Evolutionary conservation across 1,284 basidiomycete genomes (phyloP), one percentile per base, ranked within the genome.

Genomic region (Apiotrichum mycotoxinovorans): DNA sequence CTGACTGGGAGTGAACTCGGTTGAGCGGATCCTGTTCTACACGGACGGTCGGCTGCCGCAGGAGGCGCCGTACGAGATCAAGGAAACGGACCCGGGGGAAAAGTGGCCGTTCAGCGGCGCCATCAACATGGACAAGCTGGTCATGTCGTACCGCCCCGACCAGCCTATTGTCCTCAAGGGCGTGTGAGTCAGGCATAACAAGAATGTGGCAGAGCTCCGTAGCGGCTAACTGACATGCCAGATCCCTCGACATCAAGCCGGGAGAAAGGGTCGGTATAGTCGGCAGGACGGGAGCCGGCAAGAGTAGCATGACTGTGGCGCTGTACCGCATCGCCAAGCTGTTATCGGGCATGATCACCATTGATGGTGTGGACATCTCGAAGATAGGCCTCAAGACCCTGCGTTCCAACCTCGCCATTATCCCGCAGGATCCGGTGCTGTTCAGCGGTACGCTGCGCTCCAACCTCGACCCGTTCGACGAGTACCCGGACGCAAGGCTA

Each of bases 351-450:
- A 66, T 52, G 10, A 79, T 80, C 54, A 52, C 61, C 40, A 76
- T 81, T 53, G 79, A 77, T 54, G 73, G 66, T 15, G 58, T 82
- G 18, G 80, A 83, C 50, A 65, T 75, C 22, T 69, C 70, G 3
- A 70, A 76, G 48, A 72, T 84, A 11, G 83, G 82, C 0, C 67
- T 83, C 66, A 56, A 79, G 74, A 75, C 78, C 48, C 62, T 82
- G 11, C 71, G 81, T 49, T 71, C 72, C 15, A 68, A 69, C 20
- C 71, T 82, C 14, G 77, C 79, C 8, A 83, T 96, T 67, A 94
- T 97, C 61, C 91, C 92, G 11, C 92, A 96, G 73, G 92, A 96
- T 63, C 84, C 83, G 0, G 67, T 80, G 3, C 68, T 86, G 48
- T 87, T 89, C 72, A 78, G 82, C 72, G 80, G 80, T 2, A 80